A percentile compares a stretch with the other conserved stretches of the same genome.
Conservation (phyloP, 2,329 filamentous ascomycete genomes). For the Stagonosporopsis cucurbitacearum region DNA sequence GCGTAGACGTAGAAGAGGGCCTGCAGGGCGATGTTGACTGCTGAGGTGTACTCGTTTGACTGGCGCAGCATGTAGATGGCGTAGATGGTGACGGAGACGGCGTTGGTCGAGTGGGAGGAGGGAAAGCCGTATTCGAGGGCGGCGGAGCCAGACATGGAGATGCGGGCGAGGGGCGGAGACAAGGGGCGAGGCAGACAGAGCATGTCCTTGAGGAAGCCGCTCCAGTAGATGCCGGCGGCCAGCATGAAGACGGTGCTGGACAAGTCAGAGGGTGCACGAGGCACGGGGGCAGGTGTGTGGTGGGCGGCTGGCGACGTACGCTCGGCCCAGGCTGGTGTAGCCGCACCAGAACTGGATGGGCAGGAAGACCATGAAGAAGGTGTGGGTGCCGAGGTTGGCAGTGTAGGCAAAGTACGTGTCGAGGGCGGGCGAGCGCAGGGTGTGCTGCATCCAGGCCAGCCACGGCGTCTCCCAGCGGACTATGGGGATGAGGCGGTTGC, state of each 20-base stretch:
- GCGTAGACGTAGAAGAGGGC: slow-evolving; percentile 81
- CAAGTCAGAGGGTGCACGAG: slow-evolving; percentile 28
- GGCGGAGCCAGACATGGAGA: slow-evolving; percentile 96
- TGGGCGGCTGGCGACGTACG: slow-evolving; percentile 62
- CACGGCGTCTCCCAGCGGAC: slow-evolving; percentile 96
- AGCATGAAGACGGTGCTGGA: slow-evolving; percentile 62
- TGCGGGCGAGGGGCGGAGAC: slow-evolving; percentile 88
- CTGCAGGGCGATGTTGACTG: slow-evolving; percentile 69
- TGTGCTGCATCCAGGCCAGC: slow-evolving; percentile 83
- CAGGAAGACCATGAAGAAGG: slow-evolving; percentile 96
- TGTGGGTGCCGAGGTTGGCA: slow-evolving; percentile 95
- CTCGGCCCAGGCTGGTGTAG: slow-evolving; percentile 82
- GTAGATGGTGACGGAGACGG: slow-evolving; percentile 91
- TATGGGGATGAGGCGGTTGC: slow-evolving; percentile 81
- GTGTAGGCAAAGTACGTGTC: slow-evolving; percentile 98
- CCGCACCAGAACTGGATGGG: slow-evolving; percentile 98
- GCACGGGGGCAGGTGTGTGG: slow-evolving; percentile 1
- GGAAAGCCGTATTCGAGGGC: slow-evolving; percentile 97
- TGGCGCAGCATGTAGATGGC: slow-evolving; percentile 73
- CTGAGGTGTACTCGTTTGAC: slow-evolving; percentile 65
- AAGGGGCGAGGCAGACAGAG: slow-evolving; percentile 89
- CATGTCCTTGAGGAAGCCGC: slow-evolving; percentile 93
- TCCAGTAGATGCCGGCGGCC: slow-evolving; percentile 70
- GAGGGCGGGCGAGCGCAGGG: slow-evolving; percentile 79
- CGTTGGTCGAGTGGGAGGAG: slow-evolving; percentile 96